A percentile compares a stretch with the other conserved stretches of the same genome.
These are phyloP conservation scores for Fibroporia radiculosa DNA, from an alignment of 768 basidiomycete species.

Conservation along the genomic window DNA sequence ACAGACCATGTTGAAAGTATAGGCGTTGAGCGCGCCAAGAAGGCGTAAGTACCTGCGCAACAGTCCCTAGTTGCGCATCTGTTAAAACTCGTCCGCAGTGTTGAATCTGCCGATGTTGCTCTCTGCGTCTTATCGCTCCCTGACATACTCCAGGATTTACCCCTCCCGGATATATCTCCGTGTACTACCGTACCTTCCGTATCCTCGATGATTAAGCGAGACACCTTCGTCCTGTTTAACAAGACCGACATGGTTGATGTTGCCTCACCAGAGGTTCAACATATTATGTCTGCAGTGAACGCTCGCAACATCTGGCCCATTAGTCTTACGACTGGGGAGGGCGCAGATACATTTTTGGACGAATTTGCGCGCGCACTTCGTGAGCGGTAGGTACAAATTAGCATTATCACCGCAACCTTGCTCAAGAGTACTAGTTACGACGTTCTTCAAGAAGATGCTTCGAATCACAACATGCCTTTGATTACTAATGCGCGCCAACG, in stretches of 20 bases:
- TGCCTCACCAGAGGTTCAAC: background rate
- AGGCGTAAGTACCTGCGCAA: constrained; percentile 41
- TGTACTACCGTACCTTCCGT: constrained; percentile 42
- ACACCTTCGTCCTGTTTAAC: constrained; percentile 72
- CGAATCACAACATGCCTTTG: constrained; percentile 37
- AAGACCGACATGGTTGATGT: constrained; percentile 51
- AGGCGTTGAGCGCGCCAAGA: constrained; percentile 67
- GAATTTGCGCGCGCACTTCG: constrained; percentile 48
- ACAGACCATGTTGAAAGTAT: constrained; percentile 71
- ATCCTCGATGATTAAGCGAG: constrained; percentile 30
- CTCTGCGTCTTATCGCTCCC: constrained; percentile 78
- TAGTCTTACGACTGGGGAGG: constrained; percentile 54
- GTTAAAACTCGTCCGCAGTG: constrained; percentile 32
- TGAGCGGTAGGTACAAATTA: constrained; percentile 35
- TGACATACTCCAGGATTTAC: constrained; percentile 22
- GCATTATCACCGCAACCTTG: background rate
- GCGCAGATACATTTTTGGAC: constrained; percentile 50
- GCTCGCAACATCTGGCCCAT: constrained; percentile 40
- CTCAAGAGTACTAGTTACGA: constrained; percentile 9
- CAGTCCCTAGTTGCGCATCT: background rate
- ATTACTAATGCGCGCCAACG: constrained; percentile 80
- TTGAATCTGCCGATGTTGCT: constrained; percentile 58
- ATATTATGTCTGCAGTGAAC: background rate
- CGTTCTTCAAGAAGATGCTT: constrained; percentile 5
- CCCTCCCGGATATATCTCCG: constrained; percentile 11